Base-by-base conservation (phyloP, 2,329 filamentous ascomycete species). In the Aspergillus hortae region DNA sequence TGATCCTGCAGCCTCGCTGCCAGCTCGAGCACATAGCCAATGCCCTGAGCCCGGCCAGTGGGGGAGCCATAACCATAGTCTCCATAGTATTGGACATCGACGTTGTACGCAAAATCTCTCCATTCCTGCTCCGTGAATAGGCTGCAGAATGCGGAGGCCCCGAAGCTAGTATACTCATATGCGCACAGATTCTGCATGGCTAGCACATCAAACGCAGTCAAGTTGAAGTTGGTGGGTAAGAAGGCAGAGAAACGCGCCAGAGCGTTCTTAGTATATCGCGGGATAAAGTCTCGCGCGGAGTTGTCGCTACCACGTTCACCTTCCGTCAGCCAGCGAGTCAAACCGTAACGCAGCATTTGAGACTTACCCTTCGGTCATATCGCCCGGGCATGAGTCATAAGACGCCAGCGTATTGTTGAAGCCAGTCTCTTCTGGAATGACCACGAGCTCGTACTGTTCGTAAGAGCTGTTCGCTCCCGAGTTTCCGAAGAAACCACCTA, bases 81-180 rank as follows among this genome's bases (percentile, higher is more conserved):
- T 27, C 67, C 70, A 51, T 70, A 75, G 56, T 71, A 83, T 48
- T 77, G 74, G 33, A 80, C 72, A 55, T 82, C 80, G 9, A 81
- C 64, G 2, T 74, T 76, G 53, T 77, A 76, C 54, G 80, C 79
- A 59, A 80, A 82, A 12, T 77, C 78, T 30, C 69, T 65, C 80
- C 80, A 82, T 61, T 82, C 80, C 46, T 79, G 74, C 46, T 73
- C 68, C 1, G 79, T 81, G 66, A 82, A 82, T 25, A 81, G 70
- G n/a, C 61, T 56, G 66, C 80, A 82, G 63, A n/a, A n/a, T n/a
- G n/a, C n/a, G n/a, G n/a, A n/a, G n/a, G n/a, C n/a, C n/a, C n/a
- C n/a, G n/a, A n/a, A n/a, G n/a, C n/a, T n/a, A n/a, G n/a, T n/a
- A n/a, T n/a, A n/a, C n/a, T n/a, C n/a, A n/a, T n/a, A n/a, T n/a